phyloP scores from a whole-genome alignment of 305 asterid genomes.

The Solanum hybrid region DNA sequence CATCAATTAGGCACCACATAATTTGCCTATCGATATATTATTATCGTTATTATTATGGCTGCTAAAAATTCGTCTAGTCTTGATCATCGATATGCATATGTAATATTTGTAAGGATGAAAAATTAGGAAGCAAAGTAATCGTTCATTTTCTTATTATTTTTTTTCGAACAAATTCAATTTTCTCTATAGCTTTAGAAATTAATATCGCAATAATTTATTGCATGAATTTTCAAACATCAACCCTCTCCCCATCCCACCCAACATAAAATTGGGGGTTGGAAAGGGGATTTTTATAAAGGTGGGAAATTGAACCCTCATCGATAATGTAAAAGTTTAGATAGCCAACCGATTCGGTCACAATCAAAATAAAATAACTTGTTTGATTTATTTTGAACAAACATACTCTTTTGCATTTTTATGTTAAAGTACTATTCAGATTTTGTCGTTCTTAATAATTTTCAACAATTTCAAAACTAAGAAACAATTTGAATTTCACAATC shows the following conservation, averaged over 20 bases:
- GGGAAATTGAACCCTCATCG: background rate
- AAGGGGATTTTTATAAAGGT: background rate
- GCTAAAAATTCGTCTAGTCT: background rate
- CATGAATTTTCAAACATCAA: background rate
- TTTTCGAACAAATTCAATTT: background rate
- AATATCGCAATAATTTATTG: background rate
- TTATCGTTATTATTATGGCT: background rate
- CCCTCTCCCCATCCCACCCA: background rate
- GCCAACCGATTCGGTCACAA: no score
- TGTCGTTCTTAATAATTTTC: background rate
- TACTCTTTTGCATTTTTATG: background rate
- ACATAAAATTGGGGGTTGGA: background rate
- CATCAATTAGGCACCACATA: background rate
- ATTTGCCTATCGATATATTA: background rate
- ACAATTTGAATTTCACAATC: background rate
- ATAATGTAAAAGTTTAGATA: background rate
- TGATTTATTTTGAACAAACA: background rate
- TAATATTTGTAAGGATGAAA: background rate
- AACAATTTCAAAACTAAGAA: background rate
- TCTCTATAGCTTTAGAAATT: background rate
- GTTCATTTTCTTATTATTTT: background rate
- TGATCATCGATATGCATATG: background rate
- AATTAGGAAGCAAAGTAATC: background rate
- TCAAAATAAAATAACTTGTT: no score
- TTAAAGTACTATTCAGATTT: background rate